Evolutionary conservation across 768 basidiomycete genomes (phyloP), one percentile per base, ranked within the genome.

Genomic region (Collybia nuda): DNA sequence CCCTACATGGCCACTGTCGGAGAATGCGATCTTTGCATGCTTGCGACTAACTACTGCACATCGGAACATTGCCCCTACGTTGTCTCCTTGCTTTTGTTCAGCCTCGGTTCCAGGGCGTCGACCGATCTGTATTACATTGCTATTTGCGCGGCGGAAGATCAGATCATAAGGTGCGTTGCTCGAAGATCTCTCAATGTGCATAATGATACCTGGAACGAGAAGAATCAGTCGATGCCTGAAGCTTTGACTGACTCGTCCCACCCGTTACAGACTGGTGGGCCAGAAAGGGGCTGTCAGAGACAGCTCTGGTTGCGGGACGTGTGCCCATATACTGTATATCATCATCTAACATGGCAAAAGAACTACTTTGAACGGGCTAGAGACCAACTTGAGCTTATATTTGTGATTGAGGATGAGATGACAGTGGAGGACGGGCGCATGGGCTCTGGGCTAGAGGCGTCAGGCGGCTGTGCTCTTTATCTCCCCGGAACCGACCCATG

Each of bases 21-120:
- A 75, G 65, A 90, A 85, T 18, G 78, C 75, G 52, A 92, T 82
- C 75, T 83, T 88, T 50, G 89, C 88, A 70, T 92, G 89, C 60
- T 71, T 80, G 21, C 89, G 79, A 64, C 86, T 89, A 55, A 92
- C 85, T 40, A 91, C 89, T 24, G 87, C 84, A 61, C 89, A 90
- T 43, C 81, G 69, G 56, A 90, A 90, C 65, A 82, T 77, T 14
- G 82, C 86, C 50, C 74, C 75, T 48, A 75, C 73, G 44, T 65
- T 66, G 50, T 70, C 73, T 41, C 66, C 61, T 42, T 67, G 62
- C 66, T 71, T 65, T 54, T 68, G 63, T 51, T 63, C 71, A 36
- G 63, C 57, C 56, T 80, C 75, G 49, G 72, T 73, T 17, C 77
- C 74, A 8, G 88, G 81, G 51, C 82, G 81, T 41, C 89, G 82